phyloP scores from a whole-genome alignment of 2,329 filamentous ascomycete species.

The Chaetomium sp. region DNA sequence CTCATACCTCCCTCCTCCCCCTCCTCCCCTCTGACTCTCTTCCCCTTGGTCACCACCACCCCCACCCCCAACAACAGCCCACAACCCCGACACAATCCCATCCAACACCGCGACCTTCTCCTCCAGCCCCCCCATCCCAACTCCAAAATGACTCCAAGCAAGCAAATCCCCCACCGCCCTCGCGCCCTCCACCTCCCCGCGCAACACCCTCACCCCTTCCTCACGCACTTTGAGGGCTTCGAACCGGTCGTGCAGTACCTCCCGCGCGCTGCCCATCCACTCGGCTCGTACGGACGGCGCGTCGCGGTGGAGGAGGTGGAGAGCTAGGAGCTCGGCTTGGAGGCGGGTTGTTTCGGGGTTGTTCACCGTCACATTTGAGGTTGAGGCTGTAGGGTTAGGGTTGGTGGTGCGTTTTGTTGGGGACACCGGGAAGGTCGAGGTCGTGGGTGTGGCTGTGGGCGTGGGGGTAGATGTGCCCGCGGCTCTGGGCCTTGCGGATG shows the following conservation, averaged over 20 bases:
- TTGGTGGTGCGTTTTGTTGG: not conserved
- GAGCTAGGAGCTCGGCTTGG: conserved; percentile 59
- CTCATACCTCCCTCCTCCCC: conserved; percentile 45
- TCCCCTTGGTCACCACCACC: conserved; percentile 51
- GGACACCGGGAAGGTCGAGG: not conserved
- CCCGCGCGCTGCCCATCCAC: conserved; percentile 53
- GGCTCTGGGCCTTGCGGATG: not conserved
- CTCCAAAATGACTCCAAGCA: conserved; percentile 41
- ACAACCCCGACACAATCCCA: conserved; percentile 49
- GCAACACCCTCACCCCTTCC: conserved; percentile 30
- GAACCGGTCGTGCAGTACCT: conserved; percentile 43
- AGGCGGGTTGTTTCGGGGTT: conserved; percentile 45
- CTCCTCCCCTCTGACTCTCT: conserved; percentile 37
- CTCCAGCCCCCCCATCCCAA: conserved; percentile 41
- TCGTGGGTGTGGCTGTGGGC: not conserved
- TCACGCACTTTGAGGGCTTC: conserved; percentile 31
- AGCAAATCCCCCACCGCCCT: conserved; percentile 41
- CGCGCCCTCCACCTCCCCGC: conserved; percentile 42
- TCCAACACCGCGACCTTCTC: conserved; percentile 54
- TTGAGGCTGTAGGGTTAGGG: not conserved
- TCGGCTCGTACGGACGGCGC: conserved; percentile 37
- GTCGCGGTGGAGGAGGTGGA: conserved; percentile 57
- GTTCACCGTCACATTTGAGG: not conserved
- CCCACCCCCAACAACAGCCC: conserved; percentile 44
- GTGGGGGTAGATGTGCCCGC: not conserved